Base-by-base conservation (phyloP, 352 stramenopile species). In the Phytophthora sp. region DNA sequence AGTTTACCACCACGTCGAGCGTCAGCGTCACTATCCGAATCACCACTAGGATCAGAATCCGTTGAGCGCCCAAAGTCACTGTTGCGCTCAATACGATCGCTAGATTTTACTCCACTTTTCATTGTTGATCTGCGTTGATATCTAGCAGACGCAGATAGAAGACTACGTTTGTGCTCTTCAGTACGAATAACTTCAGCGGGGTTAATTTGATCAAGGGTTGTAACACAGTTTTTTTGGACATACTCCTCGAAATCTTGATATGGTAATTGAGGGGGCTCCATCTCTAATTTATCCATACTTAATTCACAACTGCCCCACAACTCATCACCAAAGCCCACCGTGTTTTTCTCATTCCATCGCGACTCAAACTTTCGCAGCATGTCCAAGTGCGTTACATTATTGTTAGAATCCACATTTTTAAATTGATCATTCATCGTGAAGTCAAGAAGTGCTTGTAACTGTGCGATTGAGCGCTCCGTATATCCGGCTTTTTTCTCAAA, bases 401-500 rank as follows among this genome's bases (percentile, higher is more conserved):
- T 46, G n/a, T 27, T 42, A 55, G 31, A 37, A 1, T 3, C 11
- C 13, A 6, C 28, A 37, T 12, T n/a, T n/a, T 21, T 38, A 5
- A 9, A 13, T 4, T 11, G 28, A n/a, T 61, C 28, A 10, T 66
- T 70, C 18, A 74, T 17, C 24, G 74, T 86, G 37, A 92, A 81
- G 43, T 74, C 77, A 23, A 90, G 35, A 21, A 94, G 35, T 15
- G 85, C 86, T 71, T 94, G 84, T 3, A 86, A 26, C 12, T 91
- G 79, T n/a, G 79, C 63, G 12, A 96, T 69, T 3, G 78, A 73
- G 15, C 84, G 78, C 46, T 96, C 87, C 0, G 65, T 39, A 55
- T 86, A 89, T 0, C 85, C 87, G 5, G 77, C 69, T 21, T 77
- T 79, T 15, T 59, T 42, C 54, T 96, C 85, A 26, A 91, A 72